A percentile compares a stretch with the other conserved stretches of the same genome.
Conservation (phyloP, 106 monocot species). For the Allium cepa region DNA sequence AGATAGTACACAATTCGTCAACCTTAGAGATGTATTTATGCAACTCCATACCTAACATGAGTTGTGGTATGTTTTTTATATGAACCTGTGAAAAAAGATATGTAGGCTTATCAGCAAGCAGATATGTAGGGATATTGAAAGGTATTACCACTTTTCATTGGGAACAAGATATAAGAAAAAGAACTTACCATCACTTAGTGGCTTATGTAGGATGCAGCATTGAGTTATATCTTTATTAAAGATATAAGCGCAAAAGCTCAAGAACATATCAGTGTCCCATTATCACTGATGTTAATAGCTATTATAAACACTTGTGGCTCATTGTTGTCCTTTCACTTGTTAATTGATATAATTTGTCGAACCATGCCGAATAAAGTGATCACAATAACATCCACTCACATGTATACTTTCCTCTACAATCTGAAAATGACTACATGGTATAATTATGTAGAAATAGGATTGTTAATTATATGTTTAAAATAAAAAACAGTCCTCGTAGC, state of each 20-base stretch:
- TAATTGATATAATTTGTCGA: too few species aligned
- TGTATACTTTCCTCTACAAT: too few species aligned
- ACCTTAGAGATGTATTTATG: too few species aligned
- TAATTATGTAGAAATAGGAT: too few species aligned
- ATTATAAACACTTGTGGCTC: neutral
- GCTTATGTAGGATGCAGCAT: conserved; percentile 20
- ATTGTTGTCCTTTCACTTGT: neutral
- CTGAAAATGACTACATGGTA: too few species aligned
- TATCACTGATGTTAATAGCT: conserved; percentile 8
- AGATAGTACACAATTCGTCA: too few species aligned
- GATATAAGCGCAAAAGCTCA: conserved; percentile 2
- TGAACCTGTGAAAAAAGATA: too few species aligned
- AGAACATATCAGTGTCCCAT: conserved; percentile 9
- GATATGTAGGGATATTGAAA: neutral
- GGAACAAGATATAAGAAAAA: conserved; percentile 5
- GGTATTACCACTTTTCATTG: neutral
- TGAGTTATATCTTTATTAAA: conserved; percentile 19
- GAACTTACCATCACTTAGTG: conserved; percentile 3
- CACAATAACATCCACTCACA: neutral
- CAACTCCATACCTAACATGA: too few species aligned
- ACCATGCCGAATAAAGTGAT: neutral
- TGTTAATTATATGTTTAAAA: too few species aligned
- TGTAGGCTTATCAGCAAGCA: too few species aligned
- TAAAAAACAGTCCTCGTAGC: too few species aligned
- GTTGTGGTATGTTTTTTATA: too few species aligned